Evolutionary conservation across 768 basidiomycete species (phyloP), one percentile per base, ranked within the genome.

Genomic region (Trametes coccinea): DNA sequence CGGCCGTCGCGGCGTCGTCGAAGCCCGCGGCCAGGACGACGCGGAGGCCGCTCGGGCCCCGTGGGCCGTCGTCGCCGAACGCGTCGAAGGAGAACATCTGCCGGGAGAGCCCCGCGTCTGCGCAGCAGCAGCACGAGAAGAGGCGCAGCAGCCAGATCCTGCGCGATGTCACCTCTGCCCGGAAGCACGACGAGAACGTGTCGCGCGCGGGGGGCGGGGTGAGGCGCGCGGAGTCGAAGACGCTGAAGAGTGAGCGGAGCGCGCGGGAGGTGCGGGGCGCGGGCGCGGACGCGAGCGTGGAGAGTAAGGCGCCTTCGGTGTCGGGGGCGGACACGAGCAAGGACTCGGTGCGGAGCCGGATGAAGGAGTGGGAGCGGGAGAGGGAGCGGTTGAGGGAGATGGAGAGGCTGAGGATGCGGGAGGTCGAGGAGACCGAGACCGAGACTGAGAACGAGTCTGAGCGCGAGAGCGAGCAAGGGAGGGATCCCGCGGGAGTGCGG

Each of bases 361-460:
- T 91, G 65, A 79, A 79, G 65, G 89, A 90, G 66, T 92, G 90
- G 89, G 89, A 92, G 70, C 77, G 84, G 44, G 89, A 90, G 72
- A 80, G 82, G 39, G 80, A 86, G 72, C 77, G 88, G 61, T 72
- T 90, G 69, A 79, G 89, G 66, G 88, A 90, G 78, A 86, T 89
- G 79, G 81, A 80, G 61, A 77, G 78, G 60, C 61, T 88, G 68
- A 80, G 59, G 78, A 83, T 72, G 74, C 52, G 75, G 60, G 82
- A 84, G 67, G 76, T 76, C 46, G 81, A 80, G 68, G 72, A 74
- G 68, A 76, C 71, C 44, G 78, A 74, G 68, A 73, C 60, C 69
- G 77, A 76, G 73, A 75, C 68, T 64, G 73, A 74, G 67, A 71
- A 69, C 41, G 73, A 72, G 65, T 68, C 56, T 27, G 72, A 72